Evolutionary conservation across 305 asterid genomes (phyloP).

Genomic region (Rubia tinctorum): DNA sequence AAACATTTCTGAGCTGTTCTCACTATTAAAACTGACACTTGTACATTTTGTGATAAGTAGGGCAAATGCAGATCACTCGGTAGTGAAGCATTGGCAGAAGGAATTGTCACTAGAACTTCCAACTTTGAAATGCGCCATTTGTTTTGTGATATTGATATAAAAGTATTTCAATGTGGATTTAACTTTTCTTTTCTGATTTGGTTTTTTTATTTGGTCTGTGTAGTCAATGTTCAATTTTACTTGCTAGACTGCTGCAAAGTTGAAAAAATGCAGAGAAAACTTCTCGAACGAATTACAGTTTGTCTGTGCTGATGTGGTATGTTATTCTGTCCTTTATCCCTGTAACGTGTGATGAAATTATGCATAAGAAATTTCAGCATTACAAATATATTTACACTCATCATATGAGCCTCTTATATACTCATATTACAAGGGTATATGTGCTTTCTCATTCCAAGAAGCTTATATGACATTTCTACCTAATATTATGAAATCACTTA

Average conservation of each 20-base stretch:
- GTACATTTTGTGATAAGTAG: constrained; percentile 27
- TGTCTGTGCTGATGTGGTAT: constrained; percentile 93
- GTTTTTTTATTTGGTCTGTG: neutral
- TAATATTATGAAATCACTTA: neutral
- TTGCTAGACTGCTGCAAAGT: constrained; percentile 90
- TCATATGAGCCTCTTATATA: neutral
- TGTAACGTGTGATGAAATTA: neutral
- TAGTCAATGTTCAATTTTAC: constrained; percentile 13
- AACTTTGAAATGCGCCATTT: constrained; percentile 70
- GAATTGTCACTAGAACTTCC: constrained; percentile 62
- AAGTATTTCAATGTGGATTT: constrained; percentile 37
- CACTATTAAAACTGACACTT: neutral
- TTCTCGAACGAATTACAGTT: constrained; percentile 88
- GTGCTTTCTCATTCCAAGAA: neutral
- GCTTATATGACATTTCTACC: neutral
- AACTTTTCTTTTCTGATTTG: neutral
- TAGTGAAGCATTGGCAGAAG: constrained; percentile 75
- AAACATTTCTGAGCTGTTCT: neutral
- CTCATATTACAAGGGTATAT: neutral
- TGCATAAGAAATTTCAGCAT: neutral
- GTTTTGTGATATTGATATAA: constrained; percentile 53
- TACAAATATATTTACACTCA: neutral
- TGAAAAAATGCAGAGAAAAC: constrained; percentile 75
- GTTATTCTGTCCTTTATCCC: constrained; percentile 14
- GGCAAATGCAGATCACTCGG: constrained; percentile 57